phyloP scores from a whole-genome alignment of 345 rosid species.

The Cardamine resedifolia region DNA sequence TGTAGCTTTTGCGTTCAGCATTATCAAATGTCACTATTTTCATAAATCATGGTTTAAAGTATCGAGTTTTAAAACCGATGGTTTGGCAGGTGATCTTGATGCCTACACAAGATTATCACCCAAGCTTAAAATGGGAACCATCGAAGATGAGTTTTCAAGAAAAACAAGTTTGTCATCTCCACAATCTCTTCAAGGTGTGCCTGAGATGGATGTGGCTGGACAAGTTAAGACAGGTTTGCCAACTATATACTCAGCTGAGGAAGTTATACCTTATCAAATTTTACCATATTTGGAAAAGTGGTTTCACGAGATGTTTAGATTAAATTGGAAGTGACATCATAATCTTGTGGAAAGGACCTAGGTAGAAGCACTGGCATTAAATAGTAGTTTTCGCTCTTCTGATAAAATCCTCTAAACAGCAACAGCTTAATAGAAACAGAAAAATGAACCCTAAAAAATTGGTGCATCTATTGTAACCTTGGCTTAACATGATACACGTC shows the following conservation, averaged over 20 bases:
- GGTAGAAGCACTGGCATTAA: slow-evolving; percentile 6
- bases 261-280: background rate
- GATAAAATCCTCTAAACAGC: background rate
- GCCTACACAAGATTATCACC: slow-evolving; percentile 63
- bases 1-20: slow-evolving; percentile 18
- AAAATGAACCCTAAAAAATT: background rate
- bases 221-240: slow-evolving; percentile 79
- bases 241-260: slow-evolving; percentile 27
- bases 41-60: background rate
- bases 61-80: slow-evolving; percentile 8
- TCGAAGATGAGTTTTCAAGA: slow-evolving; percentile 62
- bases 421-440: background rate
- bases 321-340: background rate
- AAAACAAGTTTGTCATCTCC: slow-evolving; percentile 37
- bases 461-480: background rate
- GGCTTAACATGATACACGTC: slow-evolving; percentile 2
- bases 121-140: slow-evolving; percentile 74
- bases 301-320: background rate
- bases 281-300: background rate
- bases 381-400: background rate
- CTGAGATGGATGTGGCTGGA: slow-evolving; percentile 54
- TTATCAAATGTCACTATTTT: slow-evolving; percentile 9
- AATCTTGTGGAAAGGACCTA: background rate
- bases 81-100: slow-evolving; percentile 73
- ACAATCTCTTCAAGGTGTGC: slow-evolving; percentile 43